Base-by-base conservation (phyloP, 768 basidiomycete genomes). In the Naganishia friedmannii region DNA sequence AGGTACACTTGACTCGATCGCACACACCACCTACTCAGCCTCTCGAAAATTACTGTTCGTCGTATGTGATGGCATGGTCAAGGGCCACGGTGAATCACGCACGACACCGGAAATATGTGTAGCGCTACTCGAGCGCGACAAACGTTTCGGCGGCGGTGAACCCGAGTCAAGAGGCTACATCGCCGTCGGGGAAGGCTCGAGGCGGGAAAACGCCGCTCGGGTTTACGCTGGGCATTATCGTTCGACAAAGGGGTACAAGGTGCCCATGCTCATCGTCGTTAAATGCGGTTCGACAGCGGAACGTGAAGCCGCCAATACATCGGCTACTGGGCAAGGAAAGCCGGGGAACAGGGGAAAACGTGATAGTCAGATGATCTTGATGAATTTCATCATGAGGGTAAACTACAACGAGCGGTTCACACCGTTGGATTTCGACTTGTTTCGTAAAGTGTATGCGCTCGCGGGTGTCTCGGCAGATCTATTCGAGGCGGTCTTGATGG, bases 391-490 rank as follows among this genome's bases (percentile, higher is more conserved):
- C 84, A 95, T 93, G 58, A 88, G 92, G 55, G 96, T 99, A 76
- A 99, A 96, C 21, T 99, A 98, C 83, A 98, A 99, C 81, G 96
- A 99, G 79, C 90, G 95, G 70, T 98, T 99, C 94, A 87, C 87
- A 31, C 96, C 96, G 8, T 86, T 99, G 75, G 96, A 99, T 79
- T 99, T 92, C 78, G 96, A 99, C 82, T 85, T 99, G 42, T 99
- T 99, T 85, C 88, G 96, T 65, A 98, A 98, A 84, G 88, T 93
- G 3, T 93, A 98, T 75, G 85, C 89, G 34, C 86, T 99, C 39
- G 97, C 96, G 91, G 95, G 96, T n/a, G 92, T 98, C 10, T 98
- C 96, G 0, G 94, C 96, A 1, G 96, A 99, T 80, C 97, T 92
- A 82, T 98, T 98, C 77, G 96, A 99, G 83, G 91, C 94, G 60